Conservation (phyloP, 1,139 yeast species). For the Zhuliangozyma parablackwelliae region DNA sequence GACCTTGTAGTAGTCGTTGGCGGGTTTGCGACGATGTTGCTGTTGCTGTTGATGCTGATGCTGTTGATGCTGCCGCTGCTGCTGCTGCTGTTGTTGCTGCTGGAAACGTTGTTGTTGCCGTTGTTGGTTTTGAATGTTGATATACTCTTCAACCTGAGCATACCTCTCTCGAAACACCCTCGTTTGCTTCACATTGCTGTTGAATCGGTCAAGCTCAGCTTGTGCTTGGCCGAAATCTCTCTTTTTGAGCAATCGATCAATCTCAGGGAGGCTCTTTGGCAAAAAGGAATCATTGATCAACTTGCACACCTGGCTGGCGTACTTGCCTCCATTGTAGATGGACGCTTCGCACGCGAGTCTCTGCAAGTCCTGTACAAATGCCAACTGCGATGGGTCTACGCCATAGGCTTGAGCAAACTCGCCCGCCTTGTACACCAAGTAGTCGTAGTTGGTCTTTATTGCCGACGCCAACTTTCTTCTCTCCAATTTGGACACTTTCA, state of each 20-base stretch:
- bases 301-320: too few species aligned
- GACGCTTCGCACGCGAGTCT: constrained; percentile 47
- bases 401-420: constrained; percentile 18
- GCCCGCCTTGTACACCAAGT: constrained; percentile 19
- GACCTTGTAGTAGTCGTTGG: constrained; percentile 77
- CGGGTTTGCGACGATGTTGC: constrained; percentile 35
- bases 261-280: constrained; percentile 42
- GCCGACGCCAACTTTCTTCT: constrained; percentile 20
- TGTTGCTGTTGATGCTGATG: constrained; percentile 43
- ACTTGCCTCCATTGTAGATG: constrained; percentile 15
- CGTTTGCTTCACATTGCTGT: constrained; percentile 36
- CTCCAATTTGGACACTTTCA: constrained; percentile 31
- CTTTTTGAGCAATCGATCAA: constrained; percentile 36
- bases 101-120: constrained; percentile 44
- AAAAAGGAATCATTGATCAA: constrained; percentile 30
- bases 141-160: constrained; percentile 19
- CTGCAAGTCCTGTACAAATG: constrained; percentile 28
- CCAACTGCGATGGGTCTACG: constrained; percentile 8
- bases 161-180: constrained; percentile 29
- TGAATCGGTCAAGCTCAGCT: constrained; percentile 24
- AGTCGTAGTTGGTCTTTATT: constrained; percentile 31
- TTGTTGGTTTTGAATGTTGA: constrained; percentile 10
- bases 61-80: constrained; percentile 35
- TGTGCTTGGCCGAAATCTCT: constrained; percentile 45
- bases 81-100: constrained; percentile 46